phyloP scores from a whole-genome alignment of 2,329 filamentous ascomycete genomes.

The Sarocladium strictum region DNA sequence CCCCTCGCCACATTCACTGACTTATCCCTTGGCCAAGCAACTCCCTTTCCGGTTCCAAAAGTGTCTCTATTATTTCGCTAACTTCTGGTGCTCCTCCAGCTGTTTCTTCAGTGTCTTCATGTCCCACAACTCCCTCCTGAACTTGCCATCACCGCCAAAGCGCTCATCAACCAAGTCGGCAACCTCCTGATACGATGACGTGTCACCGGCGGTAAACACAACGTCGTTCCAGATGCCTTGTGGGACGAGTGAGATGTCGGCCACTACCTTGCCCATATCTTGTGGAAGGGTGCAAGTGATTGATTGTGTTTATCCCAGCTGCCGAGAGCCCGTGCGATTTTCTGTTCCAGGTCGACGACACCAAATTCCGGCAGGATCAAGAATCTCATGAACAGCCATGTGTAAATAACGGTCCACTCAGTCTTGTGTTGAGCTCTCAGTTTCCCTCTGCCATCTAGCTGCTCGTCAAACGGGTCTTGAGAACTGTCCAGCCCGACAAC shows the following conservation, averaged over 20 bases:
- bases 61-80: slow-evolving; percentile 57
- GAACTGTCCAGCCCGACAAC: slow-evolving; percentile 50
- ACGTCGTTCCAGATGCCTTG: slow-evolving; percentile 31
- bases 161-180: slow-evolving; percentile 46
- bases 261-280: slow-evolving; percentile 59
- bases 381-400: slow-evolving; percentile 66
- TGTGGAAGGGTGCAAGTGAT: slow-evolving; percentile 57
- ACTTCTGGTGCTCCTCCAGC: slow-evolving; percentile 34
- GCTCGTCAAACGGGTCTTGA: slow-evolving; percentile 64
- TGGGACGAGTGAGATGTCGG: slow-evolving; percentile 45
- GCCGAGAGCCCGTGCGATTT: slow-evolving; percentile 48
- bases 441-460: slow-evolving; percentile 50
- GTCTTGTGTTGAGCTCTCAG: slow-evolving; percentile 41
- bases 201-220: slow-evolving; percentile 57
- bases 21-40: slow-evolving; percentile 48
- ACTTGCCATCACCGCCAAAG: slow-evolving; percentile 22
- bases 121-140: slow-evolving; percentile 46
- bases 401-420: slow-evolving; percentile 61
- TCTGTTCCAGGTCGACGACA: slow-evolving; percentile 43
- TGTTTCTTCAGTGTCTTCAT: slow-evolving; percentile 36
- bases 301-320: slow-evolving; percentile 54
- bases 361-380: slow-evolving; percentile 59
- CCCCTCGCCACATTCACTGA: slow-evolving; percentile 48
- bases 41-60: slow-evolving; percentile 52
- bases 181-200: slow-evolving; percentile 48